phyloP scores from a whole-genome alignment of 1,139 yeast genomes.

The Geotrichum aggregatum region DNA sequence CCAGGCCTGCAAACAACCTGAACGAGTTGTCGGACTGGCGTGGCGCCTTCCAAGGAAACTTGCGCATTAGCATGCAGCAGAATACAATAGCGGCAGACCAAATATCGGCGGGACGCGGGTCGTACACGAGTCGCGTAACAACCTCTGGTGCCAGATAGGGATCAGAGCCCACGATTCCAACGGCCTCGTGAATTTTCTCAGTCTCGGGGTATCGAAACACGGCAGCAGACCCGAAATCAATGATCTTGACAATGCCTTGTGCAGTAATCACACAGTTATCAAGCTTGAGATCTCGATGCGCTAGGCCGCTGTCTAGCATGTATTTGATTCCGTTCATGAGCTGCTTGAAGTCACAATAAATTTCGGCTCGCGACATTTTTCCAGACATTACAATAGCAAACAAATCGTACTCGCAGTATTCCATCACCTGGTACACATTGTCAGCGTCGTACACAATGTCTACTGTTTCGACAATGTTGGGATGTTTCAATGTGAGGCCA shows the following conservation, averaged over 20 bases:
- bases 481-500: conserved; percentile 91
- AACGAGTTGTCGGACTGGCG: conserved; percentile 78
- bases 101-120: conserved; percentile 88
- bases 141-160: conserved; percentile 98
- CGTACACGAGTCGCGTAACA: conserved; percentile 64
- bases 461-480: conserved; percentile 87
- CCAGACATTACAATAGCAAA: conserved; percentile 98
- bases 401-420: conserved; percentile 92
- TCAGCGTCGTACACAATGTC: conserved; percentile 86
- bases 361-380: conserved; percentile 79
- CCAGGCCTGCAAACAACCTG: conserved; percentile 54
- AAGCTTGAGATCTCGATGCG: conserved; percentile 90
- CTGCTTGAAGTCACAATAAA: conserved; percentile 87
- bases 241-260: conserved; percentile 82
- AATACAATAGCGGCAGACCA: conserved; percentile 95
- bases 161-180: conserved; percentile 95
- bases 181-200: conserved; percentile 70
- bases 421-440: conserved; percentile 92
- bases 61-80: conserved; percentile 89
- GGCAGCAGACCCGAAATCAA: conserved; percentile 95
- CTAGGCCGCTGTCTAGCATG: conserved; percentile 79
- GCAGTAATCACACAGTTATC: conserved; percentile 90
- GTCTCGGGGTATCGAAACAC: conserved; percentile 90
- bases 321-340: conserved; percentile 78
- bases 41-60: conserved; percentile 98